phyloP scores from a whole-genome alignment of 805 yeast genomes.

The Teunomyces gatunensis region DNA sequence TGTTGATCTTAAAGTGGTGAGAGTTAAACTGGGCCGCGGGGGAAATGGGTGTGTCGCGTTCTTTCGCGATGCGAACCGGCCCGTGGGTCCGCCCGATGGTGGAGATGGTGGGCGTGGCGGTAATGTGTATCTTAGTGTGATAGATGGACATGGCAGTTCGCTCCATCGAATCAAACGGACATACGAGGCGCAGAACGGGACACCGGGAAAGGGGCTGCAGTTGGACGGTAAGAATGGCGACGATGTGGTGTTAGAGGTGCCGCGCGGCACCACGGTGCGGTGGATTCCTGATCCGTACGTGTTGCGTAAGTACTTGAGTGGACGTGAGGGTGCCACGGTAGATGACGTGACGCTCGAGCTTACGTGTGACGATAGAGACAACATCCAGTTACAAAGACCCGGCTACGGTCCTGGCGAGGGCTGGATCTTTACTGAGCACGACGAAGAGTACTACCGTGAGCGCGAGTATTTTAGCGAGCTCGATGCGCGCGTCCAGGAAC shows the following conservation, averaged over 20 bases:
- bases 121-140: slow-evolving; percentile 76
- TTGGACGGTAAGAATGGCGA: slow-evolving; percentile 84
- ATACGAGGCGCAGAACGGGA: slow-evolving; percentile 73
- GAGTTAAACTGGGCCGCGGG: slow-evolving; percentile 74
- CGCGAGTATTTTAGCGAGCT: slow-evolving; percentile 66
- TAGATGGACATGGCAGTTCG: slow-evolving; percentile 59
- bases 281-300: slow-evolving; percentile 78
- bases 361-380: slow-evolving; percentile 21
- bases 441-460: slow-evolving; percentile 63
- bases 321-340: slow-evolving; percentile 13
- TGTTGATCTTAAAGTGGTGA: slow-evolving; percentile 65
- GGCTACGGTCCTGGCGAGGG: slow-evolving; percentile 72
- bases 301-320: slow-evolving; percentile 29
- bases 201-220: slow-evolving; percentile 69
- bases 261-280: slow-evolving; percentile 82
- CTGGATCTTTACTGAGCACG: slow-evolving; percentile 83
- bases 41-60: slow-evolving; percentile 89
- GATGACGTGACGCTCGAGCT: slow-evolving; percentile 31
- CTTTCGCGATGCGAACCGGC: slow-evolving; percentile 76
- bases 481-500: slow-evolving; percentile 59
- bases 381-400: slow-evolving; percentile 61
- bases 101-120: slow-evolving; percentile 99
- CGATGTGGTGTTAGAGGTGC: slow-evolving; percentile 79
- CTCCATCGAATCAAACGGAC: slow-evolving; percentile 65
- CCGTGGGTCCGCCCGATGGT: slow-evolving; percentile 97